Conservation (phyloP, 495 filamentous ascomycete genomes). For the Hyaloscypha bicolor region DNA sequence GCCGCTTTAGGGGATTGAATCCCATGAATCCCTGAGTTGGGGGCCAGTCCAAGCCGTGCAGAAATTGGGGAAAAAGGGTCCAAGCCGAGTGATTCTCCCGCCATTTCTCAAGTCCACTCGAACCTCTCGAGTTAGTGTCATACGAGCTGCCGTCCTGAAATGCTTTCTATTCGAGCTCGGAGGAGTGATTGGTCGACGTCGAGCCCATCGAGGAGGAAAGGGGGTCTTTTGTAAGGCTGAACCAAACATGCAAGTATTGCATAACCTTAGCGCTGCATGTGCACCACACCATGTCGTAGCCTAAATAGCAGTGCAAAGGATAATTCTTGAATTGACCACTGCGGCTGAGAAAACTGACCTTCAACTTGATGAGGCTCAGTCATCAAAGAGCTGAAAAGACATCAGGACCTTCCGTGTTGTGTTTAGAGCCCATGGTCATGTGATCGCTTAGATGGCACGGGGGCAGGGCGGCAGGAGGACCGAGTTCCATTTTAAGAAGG, state of each 20-base stretch:
- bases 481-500: too few species aligned
- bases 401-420: background rate
- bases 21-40: background rate
- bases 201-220: background rate
- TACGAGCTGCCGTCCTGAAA: background rate
- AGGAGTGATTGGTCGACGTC: background rate
- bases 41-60: background rate
- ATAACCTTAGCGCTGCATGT: background rate
- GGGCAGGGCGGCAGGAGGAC: too few species aligned
- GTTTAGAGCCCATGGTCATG: background rate
- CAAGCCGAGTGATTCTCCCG: background rate
- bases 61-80: background rate
- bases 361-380: constrained; percentile 13
- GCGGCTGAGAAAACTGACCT: constrained; percentile 14
- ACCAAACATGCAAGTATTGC: background rate
- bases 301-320: background rate
- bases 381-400: background rate
- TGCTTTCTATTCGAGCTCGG: background rate
- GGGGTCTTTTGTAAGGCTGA: background rate
- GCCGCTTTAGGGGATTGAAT: background rate
- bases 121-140: background rate
- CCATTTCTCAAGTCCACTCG: background rate
- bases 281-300: background rate
- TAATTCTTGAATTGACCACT: background rate
- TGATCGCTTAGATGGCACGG: background rate